Evolutionary conservation across 2,329 filamentous ascomycete species (phyloP), one percentile per base, ranked within the genome.

Genomic region (Aspergillus sp.): DNA sequence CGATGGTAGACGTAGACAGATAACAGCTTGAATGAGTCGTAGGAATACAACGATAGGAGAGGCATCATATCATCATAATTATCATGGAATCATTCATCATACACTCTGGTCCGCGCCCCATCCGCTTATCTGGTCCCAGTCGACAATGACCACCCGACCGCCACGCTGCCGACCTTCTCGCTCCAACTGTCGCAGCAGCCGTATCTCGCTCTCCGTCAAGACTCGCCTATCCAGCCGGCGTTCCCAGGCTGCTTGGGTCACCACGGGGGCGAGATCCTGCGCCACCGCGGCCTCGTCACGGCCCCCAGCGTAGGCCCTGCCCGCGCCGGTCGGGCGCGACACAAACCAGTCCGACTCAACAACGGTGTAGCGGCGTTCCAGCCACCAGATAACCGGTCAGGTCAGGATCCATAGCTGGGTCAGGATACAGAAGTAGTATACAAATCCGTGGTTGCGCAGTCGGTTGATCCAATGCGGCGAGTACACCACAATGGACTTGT

Each of bases 381-480:
- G 52, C 1, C 73, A 47, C 57, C 65, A 66, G 38, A 74, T 69
- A 1, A 72, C 53, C 0, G 71, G 71, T 71, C 71, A 74, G 6
- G 69, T 62, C 45, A 74, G 56, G 45, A 73, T 64, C 71, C 71
- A 74, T 7, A 74, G 61, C 49, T 73, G 71, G 7, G 71, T 58
- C 33, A 74, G 58, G 9, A 73, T 64, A 26, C 65, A 65, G 3
- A 38, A 8, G 65, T 65, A 73, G 60, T 65, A 74, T 7, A 71
- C 58, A 32, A 59, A 65, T 6, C n/a, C 30, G 47, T 70, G 71
- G 6, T 63, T 61, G n/a, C 71, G 69, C 1, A 70, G 48, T 2
- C 53, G 63, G 55, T 74, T 74, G 44, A 73, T 61, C 63, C 68
- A 71, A 42, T 71, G 68, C 2, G 71, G 71, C 1, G 71, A 72